Base-by-base conservation (phyloP, 306 rosid genomes). In the Glycine tomentella region DNA sequence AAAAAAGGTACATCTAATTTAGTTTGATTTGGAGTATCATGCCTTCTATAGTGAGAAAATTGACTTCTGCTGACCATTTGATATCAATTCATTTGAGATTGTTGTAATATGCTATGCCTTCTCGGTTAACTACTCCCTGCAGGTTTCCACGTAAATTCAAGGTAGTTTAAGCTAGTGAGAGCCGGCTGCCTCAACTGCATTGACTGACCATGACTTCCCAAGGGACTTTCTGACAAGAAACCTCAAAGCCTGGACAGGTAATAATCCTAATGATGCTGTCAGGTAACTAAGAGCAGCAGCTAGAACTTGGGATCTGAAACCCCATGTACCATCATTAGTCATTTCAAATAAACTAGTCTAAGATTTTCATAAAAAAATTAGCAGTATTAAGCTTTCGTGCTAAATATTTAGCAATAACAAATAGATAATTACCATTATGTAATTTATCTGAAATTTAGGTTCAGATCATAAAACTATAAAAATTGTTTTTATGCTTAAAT, bases 161-260 rank as follows among this genome's bases (percentile, higher is more conserved):
- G n/a, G n/a, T n/a, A n/a, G n/a, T n/a, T n/a, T n/a, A n/a, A n/a
- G n/a, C n/a, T n/a, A n/a, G n/a, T n/a, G n/a, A n/a, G n/a, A n/a
- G n/a, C n/a, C n/a, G n/a, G n/a, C n/a, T n/a, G n/a, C n/a, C n/a
- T n/a, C n/a, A n/a, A n/a, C n/a, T n/a, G n/a, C n/a, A n/a, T n/a
- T n/a, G n/a, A n/a, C n/a, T n/a, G n/a, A n/a, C n/a, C n/a, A 93
- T 76, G 95, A 88, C 69, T 84, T 87, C 79, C 92, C 98, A 79
- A 91, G 61, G 75, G 81, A 85, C 45, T 81, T 84, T 81, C 81
- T 72, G 82, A 93, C 88, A 77, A 93, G 61, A 59, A 89, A 81
- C 85, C 86, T 85, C 78, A 85, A 86, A 81, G 84, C 88, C 66
- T 44, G 65, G 66, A 45, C 84, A 12, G 99, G 99, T 80, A 95